A percentile compares a stretch with the other conserved stretches of the same genome.
phyloP scores from a whole-genome alignment of 495 filamentous ascomycete genomes.

The Xylaria longipes region DNA sequence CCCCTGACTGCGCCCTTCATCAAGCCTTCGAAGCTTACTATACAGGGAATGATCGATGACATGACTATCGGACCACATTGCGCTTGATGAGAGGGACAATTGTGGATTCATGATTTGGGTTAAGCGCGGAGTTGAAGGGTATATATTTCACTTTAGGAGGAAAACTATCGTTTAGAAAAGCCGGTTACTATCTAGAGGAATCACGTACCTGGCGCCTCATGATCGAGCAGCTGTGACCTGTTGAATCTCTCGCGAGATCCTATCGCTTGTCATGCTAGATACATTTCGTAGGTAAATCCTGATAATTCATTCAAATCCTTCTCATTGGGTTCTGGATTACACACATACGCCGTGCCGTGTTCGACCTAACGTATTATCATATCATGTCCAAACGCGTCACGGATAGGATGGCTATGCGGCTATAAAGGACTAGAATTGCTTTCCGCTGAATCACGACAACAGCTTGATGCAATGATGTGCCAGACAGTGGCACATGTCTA shows the following conservation, averaged over 20 bases:
- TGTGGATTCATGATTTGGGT: background rate
- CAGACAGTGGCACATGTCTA: background rate
- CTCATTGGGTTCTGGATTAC: background rate
- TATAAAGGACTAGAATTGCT: background rate
- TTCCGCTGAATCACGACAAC: background rate
- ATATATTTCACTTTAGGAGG: background rate
- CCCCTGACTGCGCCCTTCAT: background rate
- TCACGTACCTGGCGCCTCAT: background rate
- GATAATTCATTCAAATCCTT: background rate
- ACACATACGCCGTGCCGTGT: background rate
- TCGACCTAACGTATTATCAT: background rate
- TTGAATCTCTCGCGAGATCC: background rate
- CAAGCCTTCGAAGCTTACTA: background rate
- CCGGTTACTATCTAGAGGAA: background rate
- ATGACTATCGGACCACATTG: conserved; percentile 5
- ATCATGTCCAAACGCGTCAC: background rate
- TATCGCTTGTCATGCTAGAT: background rate
- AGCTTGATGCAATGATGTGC: background rate
- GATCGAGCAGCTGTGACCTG: background rate
- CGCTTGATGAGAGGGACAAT: background rate
- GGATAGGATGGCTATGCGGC: background rate
- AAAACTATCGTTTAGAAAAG: background rate
- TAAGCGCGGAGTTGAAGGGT: conserved; percentile 1
- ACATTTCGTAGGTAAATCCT: background rate
- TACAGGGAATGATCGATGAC: background rate